phyloP scores from a whole-genome alignment of 225 moss, liverwort and hornwort species.

The Climacium dendroides region DNA sequence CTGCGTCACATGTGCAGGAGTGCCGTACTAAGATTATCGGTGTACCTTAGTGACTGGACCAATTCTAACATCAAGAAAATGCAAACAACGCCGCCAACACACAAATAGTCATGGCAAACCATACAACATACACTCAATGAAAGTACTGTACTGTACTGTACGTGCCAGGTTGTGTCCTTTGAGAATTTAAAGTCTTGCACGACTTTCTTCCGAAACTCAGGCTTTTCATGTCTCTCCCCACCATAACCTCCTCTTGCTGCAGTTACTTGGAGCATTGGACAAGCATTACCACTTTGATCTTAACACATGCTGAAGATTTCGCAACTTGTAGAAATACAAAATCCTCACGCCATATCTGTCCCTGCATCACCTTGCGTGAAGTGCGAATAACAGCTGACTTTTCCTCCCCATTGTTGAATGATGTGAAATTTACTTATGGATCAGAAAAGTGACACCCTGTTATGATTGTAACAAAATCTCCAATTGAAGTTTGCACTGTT shows the following conservation, averaged over 20 bases:
- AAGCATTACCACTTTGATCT: background rate
- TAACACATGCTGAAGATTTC: background rate
- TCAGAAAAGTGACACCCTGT: too few relatives aligned
- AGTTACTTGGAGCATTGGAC: background rate
- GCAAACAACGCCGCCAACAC: background rate
- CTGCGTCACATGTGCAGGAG: background rate
- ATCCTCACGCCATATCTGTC: background rate
- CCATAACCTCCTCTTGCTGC: background rate
- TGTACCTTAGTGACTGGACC: background rate
- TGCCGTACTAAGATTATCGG: background rate
- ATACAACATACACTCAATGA: background rate
- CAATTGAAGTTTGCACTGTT: background rate
- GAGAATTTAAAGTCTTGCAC: background rate
- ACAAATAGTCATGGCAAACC: background rate
- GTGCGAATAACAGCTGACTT: background rate
- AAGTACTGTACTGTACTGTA: too few relatives aligned
- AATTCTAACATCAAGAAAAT: background rate
- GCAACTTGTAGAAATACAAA: background rate
- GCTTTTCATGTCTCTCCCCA: background rate
- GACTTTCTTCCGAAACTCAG: background rate
- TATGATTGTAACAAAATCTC: background rate
- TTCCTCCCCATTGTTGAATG: background rate
- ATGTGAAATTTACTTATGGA: background rate
- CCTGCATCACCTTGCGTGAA: background rate
- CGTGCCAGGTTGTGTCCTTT: background rate